Base-by-base conservation (phyloP, 2,329 filamentous ascomycete species). In the Aspergillus sp. region DNA sequence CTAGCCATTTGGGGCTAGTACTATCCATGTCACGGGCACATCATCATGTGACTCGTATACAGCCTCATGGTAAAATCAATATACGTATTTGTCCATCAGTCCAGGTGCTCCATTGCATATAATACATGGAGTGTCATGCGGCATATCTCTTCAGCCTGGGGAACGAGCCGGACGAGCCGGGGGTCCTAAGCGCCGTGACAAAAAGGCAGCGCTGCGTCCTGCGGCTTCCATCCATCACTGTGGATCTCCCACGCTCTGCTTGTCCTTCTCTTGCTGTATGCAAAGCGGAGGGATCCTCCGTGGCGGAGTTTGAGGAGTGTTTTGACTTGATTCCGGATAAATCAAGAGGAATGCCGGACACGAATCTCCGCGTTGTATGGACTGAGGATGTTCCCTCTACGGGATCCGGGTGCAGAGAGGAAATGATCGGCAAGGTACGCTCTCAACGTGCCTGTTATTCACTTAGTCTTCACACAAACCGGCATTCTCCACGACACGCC, bases 381-480 rank as follows among this genome's bases (percentile, higher is more conserved):
- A 12, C 27, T 41, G 37, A 41, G 37, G 19, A 49, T 51, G 14
- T 17, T 19, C 4, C 27, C 27, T 27, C 27, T 1, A 15, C 17
- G 17, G 11, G 1, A n/a, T 37, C 35, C 35, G 15, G 9, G 35
- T 37, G 35, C 12, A 37, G 35, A 37, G 15, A 9, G 61, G 61
- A 55, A 61, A 53, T 52, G 61, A 62, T 62, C 58, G 52, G 51
- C 56, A 61, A 60, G 58, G 58, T 41, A 56, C 49, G 27, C 35
- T 39, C 31, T 39, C 55, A 40, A 40, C 17, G 31, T 19, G 33
- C 39, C 48, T 43, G 45, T 51, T 43, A 21, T 43, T 19, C 19
- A 19, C 19, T 2, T 19, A 19, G 2, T 31, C 25, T 15, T 46
- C 50, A 40, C 44, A 19, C 17, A 35, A 14, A 19, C 51, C 41